Evolutionary conservation across 208 protist species (phyloP).

Genomic region (Leishmania aethiopica): DNA sequence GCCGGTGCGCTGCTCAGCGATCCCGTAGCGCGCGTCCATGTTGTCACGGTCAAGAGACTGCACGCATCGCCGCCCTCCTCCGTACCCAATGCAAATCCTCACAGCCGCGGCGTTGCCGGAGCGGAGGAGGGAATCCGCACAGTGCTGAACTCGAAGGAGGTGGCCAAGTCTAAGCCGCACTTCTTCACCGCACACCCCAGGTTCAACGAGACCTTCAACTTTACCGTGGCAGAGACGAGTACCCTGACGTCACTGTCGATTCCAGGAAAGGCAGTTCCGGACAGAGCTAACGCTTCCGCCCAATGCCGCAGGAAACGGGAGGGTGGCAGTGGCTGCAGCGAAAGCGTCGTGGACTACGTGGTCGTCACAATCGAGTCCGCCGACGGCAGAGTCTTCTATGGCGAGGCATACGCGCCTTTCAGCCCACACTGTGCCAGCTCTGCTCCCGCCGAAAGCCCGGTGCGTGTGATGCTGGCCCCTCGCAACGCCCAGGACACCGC

Average conservation of each 20-base stretch:
- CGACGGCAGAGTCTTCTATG: conserved; percentile 41
- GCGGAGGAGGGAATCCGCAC: conserved; percentile 19
- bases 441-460: conserved; percentile 28
- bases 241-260: conserved; percentile 42
- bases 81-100: background rate
- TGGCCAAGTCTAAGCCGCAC: conserved; percentile 41
- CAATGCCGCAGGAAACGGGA: conserved; percentile 9
- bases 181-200: conserved; percentile 59
- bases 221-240: conserved; percentile 42
- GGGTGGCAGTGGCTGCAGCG: background rate
- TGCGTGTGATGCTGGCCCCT: conserved; percentile 81
- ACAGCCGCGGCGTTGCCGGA: background rate
- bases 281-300: background rate
- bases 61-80: conserved; percentile 6
- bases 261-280: background rate
- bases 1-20: conserved; percentile 79
- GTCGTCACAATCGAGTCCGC: conserved; percentile 61
- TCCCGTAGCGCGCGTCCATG: conserved; percentile 61
- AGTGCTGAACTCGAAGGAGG: conserved; percentile 40
- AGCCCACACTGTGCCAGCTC: conserved; percentile 61
- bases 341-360: conserved; percentile 53
- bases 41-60: conserved; percentile 66
- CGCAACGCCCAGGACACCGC: conserved; percentile 62
- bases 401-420: conserved; percentile 81
- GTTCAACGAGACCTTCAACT: conserved; percentile 56